Conservation (phyloP, 2,329 filamentous ascomycete genomes). For the Grosmannia huntii region DNA sequence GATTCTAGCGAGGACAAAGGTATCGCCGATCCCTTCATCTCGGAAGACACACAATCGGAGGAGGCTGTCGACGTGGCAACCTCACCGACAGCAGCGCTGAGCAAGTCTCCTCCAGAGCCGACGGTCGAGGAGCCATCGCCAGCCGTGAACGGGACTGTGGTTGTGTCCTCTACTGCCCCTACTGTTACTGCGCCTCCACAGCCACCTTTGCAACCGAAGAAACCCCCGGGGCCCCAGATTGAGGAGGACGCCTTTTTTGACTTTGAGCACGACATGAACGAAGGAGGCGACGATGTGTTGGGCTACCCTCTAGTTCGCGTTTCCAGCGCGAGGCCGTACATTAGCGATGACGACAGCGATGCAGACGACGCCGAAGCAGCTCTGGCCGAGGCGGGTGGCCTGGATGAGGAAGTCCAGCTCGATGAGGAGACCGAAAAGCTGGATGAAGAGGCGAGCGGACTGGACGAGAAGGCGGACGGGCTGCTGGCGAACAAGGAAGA, state of each 20-base stretch:
- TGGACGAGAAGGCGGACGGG: background rate
- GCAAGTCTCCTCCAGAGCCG: background rate
- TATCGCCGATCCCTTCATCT: background rate
- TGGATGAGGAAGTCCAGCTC: background rate
- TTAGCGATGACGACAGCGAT: constrained; percentile 1
- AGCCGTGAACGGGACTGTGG: too few species aligned
- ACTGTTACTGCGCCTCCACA: background rate
- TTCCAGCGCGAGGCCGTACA: constrained; percentile 1
- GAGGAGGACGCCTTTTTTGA: constrained; percentile 12
- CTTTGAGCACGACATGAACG: constrained; percentile 11
- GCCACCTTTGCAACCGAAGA: background rate
- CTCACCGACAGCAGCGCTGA: background rate
- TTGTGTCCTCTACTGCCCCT: background rate
- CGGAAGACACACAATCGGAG: background rate
- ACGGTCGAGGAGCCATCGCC: background rate
- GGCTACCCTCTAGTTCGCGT: constrained; percentile 10
- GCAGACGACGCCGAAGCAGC: background rate
- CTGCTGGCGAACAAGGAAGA: background rate
- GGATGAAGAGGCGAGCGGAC: background rate
- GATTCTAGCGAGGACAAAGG: background rate
- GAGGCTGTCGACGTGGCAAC: background rate
- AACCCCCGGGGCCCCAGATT: background rate
- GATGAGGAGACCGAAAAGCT: background rate
- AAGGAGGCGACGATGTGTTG: constrained; percentile 16
- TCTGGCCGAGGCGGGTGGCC: background rate